Percentiles rank a stretch among this genome's conserved stretches.
Conservation (phyloP, 1,139 yeast species). For the Candida glucosophila region DNA sequence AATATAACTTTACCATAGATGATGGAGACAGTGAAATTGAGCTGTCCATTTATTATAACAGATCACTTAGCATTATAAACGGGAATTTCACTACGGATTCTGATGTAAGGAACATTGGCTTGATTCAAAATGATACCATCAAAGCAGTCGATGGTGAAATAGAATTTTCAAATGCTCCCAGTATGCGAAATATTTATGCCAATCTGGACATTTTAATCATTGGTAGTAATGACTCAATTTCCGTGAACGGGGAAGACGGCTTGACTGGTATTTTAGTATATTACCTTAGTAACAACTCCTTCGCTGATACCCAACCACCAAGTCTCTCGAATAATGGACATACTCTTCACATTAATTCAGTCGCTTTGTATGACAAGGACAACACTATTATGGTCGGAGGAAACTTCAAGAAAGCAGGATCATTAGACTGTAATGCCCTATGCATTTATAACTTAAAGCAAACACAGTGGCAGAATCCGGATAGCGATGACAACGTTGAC, state of each 20-base stretch:
- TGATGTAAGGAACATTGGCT: constrained; percentile 19
- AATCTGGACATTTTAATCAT: constrained; percentile 33
- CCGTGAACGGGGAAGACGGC: constrained; percentile 11
- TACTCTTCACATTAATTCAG: constrained; percentile 37
- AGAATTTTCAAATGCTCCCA: constrained; percentile 28
- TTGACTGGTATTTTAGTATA: constrained; percentile 45
- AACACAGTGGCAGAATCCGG: constrained; percentile 48
- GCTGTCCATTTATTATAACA: constrained; percentile 36
- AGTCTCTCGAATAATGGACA: constrained; percentile 19
- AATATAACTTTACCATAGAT: constrained; percentile 16
- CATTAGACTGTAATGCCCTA: constrained; percentile 50
- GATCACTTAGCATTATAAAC: constrained; percentile 44
- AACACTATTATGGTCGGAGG: constrained; percentile 69
- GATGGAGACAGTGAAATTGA: constrained; percentile 31
- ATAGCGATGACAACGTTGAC: constrained; percentile 26
- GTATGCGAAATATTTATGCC: constrained; percentile 35
- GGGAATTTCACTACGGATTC: constrained; percentile 23
- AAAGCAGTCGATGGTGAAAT: constrained; percentile 20
- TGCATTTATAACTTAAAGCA: constrained; percentile 58
- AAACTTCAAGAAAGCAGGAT: constrained; percentile 52
- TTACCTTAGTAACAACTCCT: constrained; percentile 31
- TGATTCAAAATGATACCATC: constrained; percentile 16
- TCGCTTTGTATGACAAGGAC: constrained; percentile 44
- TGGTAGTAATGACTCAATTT: constrained; percentile 44
- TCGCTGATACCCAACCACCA: constrained; percentile 42